Evolutionary conservation across 805 yeast species (phyloP).

Genomic region (Kregervanrija fluxuum): DNA sequence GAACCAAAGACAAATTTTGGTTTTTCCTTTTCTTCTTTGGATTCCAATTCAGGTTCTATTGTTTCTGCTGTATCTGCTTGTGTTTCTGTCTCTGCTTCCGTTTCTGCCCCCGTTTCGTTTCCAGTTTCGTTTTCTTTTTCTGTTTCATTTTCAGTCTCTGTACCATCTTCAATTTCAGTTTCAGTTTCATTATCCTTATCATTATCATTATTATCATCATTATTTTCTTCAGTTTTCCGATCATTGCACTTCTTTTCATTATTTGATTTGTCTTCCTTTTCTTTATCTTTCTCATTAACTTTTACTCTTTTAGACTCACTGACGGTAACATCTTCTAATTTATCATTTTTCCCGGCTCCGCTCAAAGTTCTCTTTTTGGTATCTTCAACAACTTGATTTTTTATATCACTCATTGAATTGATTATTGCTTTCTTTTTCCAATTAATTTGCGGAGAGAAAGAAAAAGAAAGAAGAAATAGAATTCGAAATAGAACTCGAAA

Average conservation of each 20-base stretch:
- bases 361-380: conserved; percentile 6
- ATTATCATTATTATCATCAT: conserved; percentile 1
- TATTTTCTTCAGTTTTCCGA: conserved; percentile 8
- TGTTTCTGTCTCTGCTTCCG: background rate
- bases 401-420: background rate
- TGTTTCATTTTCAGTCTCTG: conserved; percentile 1
- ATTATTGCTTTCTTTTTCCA: too few relatives aligned
- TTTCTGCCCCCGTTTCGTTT: background rate
- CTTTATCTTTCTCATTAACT: conserved; percentile 3
- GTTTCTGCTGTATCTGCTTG: conserved; percentile 4
- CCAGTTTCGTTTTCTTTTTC: background rate
- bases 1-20: conserved; percentile 54
- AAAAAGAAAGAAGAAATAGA: too few relatives aligned
- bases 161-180: background rate
- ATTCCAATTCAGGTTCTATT: background rate
- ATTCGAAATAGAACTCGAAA: too few relatives aligned
- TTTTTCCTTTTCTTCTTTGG: conserved; percentile 11
- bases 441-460: too few relatives aligned
- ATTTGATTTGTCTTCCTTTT: background rate
- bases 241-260: conserved; percentile 1
- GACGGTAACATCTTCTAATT: background rate
- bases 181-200: background rate
- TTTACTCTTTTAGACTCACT: too few relatives aligned
- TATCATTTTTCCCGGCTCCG: background rate
- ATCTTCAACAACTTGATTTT: background rate